Conservation (phyloP, 139 green algal species). For the Mesostigma viride region DNA sequence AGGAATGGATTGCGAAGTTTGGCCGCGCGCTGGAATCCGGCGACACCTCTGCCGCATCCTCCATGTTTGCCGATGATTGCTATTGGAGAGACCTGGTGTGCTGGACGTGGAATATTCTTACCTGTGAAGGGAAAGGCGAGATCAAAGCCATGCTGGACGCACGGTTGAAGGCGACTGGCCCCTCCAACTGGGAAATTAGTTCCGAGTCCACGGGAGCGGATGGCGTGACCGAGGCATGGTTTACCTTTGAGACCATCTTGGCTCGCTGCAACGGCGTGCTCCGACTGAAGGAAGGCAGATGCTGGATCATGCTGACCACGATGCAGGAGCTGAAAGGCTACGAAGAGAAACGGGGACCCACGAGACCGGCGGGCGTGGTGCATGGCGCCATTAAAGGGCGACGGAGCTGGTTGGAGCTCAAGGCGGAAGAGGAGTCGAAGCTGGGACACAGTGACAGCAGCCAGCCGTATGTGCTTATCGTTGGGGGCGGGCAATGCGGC, state of each 20-base stretch:
- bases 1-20: no score
- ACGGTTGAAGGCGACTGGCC: not conserved
- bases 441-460: not conserved
- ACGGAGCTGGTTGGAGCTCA: not conserved
- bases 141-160: not conserved
- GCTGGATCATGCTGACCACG: not conserved
- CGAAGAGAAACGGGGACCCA: not conserved
- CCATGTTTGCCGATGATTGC: constrained; percentile 6
- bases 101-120: not conserved
- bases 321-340: not conserved
- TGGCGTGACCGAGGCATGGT: not conserved
- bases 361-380: no score
- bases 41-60: no score
- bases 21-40: no score
- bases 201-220: not conserved
- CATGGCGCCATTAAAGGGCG: not conserved
- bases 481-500: not conserved
- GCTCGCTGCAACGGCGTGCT: not conserved
- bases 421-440: not conserved
- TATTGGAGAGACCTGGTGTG: constrained; percentile 24
- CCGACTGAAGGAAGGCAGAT: not conserved
- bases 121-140: not conserved
- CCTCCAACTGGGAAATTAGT: not conserved
- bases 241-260: not conserved
- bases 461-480: not conserved